Percentiles rank a stretch among this genome's conserved stretches.
Evolutionary conservation across 2,329 filamentous ascomycete genomes (phyloP).

Genomic region (Coleophoma cylindrospora): DNA sequence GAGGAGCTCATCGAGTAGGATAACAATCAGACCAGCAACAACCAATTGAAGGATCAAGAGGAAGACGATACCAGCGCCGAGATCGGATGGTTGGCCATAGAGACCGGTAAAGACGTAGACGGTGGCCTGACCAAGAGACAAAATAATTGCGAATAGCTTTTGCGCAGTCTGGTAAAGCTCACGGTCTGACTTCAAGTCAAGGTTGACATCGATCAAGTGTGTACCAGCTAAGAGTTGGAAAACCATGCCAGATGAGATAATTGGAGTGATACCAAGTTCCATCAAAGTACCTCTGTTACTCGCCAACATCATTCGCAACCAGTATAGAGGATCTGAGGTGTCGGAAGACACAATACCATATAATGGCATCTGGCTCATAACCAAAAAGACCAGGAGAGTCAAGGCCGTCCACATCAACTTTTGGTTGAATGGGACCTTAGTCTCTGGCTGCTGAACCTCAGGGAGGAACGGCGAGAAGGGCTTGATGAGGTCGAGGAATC

Average conservation of each 20-base stretch:
- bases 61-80: slow-evolving; percentile 96
- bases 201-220: slow-evolving; percentile 99
- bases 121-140: slow-evolving; percentile 94
- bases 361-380: slow-evolving; percentile 99
- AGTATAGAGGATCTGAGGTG: slow-evolving; percentile 98
- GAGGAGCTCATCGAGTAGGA: slow-evolving; percentile 96
- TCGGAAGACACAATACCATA: slow-evolving; percentile 99
- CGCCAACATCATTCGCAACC: slow-evolving; percentile 99
- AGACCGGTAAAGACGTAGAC: slow-evolving; percentile 98
- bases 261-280: slow-evolving; percentile 96
- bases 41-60: slow-evolving; percentile 97
- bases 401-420: slow-evolving; percentile 93
- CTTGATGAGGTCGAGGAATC: slow-evolving; percentile 99
- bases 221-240: slow-evolving; percentile 99
- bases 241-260: slow-evolving; percentile 99
- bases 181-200: slow-evolving; percentile 98
- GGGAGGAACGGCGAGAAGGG: slow-evolving; percentile 99
- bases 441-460: slow-evolving; percentile 97
- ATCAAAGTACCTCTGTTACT: slow-evolving; percentile 96
- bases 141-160: slow-evolving; percentile 97
- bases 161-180: slow-evolving; percentile 99
- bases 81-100: slow-evolving; percentile 93
- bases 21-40: slow-evolving; percentile 95
- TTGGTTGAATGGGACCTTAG: slow-evolving; percentile 98
- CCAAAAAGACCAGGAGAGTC: slow-evolving; percentile 96